Percentiles rank a stretch among this genome's conserved stretches.
Conservation (phyloP, 371 early-diverging fungal genomes). For the Dinochytrium kinnereticum region DNA sequence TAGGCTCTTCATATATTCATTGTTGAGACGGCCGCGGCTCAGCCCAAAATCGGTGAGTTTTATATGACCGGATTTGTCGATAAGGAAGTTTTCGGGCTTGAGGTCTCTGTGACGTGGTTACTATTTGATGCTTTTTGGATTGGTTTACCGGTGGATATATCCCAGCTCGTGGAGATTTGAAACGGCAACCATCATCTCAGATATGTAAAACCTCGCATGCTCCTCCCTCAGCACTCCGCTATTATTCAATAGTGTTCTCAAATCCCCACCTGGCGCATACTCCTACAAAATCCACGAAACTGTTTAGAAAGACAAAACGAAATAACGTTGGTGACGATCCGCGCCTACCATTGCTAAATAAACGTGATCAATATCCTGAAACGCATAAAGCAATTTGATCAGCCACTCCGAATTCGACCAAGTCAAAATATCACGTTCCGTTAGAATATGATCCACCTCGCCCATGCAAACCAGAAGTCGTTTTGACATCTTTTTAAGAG, state of each 20-base stretch:
- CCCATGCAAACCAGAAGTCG: constrained; percentile 59
- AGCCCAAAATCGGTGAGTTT: constrained; percentile 94
- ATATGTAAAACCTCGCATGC: constrained; percentile 68
- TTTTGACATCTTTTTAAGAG: constrained; percentile 75
- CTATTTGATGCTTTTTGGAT: neutral
- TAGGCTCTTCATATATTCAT: constrained; percentile 62
- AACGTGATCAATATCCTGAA: constrained; percentile 66
- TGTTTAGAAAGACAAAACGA: neutral
- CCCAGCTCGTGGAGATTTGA: constrained; percentile 71
- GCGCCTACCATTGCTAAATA: constrained; percentile 59
- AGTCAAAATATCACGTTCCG: constrained; percentile 73
- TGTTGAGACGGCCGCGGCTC: constrained; percentile 73
- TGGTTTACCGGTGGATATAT: constrained; percentile 59
- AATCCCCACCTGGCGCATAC: constrained; percentile 89
- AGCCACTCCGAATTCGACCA: constrained; percentile 71
- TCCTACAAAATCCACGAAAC: constrained; percentile 69
- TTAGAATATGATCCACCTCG: constrained; percentile 71
- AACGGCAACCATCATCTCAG: constrained; percentile 72
- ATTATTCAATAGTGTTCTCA: constrained; percentile 77
- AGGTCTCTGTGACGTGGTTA: constrained; percentile 63
- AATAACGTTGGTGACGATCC: neutral
- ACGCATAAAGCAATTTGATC: constrained; percentile 78
- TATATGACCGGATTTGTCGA: constrained; percentile 74
- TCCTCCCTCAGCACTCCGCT: constrained; percentile 65
- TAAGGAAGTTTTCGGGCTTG: constrained; percentile 89